phyloP scores from a whole-genome alignment of 2,329 filamentous ascomycete species.

The Nannizziopsis barbatae region DNA sequence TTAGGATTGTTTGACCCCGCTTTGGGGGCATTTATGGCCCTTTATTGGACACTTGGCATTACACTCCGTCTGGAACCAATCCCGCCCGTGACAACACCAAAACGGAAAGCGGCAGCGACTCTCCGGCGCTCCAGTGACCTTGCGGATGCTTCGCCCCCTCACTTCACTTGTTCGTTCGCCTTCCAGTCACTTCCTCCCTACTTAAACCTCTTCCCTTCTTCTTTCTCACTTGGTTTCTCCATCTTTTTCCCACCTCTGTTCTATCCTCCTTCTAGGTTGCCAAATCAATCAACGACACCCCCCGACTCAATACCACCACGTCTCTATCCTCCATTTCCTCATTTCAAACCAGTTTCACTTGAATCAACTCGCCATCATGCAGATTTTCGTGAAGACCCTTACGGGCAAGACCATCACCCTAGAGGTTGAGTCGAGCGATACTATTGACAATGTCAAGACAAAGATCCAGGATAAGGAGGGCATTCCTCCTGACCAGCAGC shows the following conservation, averaged over 20 bases:
- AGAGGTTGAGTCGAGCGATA: slow-evolving; percentile 41
- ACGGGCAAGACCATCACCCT: slow-evolving; percentile 49
- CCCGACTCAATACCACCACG: too few species aligned
- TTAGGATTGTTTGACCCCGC: not conserved
- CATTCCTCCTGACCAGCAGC: slow-evolving; percentile 49
- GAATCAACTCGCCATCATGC: slow-evolving; percentile 51
- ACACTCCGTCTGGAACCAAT: too few species aligned
- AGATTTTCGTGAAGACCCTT: slow-evolving; percentile 95
- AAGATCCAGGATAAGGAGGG: slow-evolving; percentile 52
- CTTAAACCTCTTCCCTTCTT: slow-evolving; percentile 21
- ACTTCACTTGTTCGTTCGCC: too few species aligned
- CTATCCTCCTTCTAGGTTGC: slow-evolving; percentile 12
- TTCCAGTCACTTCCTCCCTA: slow-evolving; percentile 17
- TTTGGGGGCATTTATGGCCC: too few species aligned
- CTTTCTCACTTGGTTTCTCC: slow-evolving; percentile 11
- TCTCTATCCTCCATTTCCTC: not conserved
- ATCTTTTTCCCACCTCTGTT: slow-evolving; percentile 14
- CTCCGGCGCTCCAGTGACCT: not conserved
- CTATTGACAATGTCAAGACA: slow-evolving; percentile 46
- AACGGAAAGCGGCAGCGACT: not conserved
- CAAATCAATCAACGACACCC: not conserved
- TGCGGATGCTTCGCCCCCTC: not conserved
- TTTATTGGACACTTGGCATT: not conserved
- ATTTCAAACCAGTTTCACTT: slow-evolving; percentile 11
- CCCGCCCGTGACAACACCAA: not conserved